These are phyloP conservation scores for Lactuca saligna DNA, from an alignment of 129 eudicot species.

Conservation along the genomic window DNA sequence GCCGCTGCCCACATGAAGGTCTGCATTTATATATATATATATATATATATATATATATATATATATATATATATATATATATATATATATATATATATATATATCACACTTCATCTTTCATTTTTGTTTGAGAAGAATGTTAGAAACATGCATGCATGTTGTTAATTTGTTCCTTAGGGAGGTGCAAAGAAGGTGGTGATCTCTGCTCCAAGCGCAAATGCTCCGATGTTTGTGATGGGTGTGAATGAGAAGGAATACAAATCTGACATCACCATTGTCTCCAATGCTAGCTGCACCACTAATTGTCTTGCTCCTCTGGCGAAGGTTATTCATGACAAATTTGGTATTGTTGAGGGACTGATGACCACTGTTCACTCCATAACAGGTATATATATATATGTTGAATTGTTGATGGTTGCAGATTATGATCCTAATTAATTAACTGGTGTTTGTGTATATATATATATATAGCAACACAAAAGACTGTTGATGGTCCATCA, in stretches of 20 bases:
- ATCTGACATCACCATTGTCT: conserved; percentile 30
- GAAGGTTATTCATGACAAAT: conserved; percentile 62
- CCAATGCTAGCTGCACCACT: conserved; percentile 36
- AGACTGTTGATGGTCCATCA: conserved; percentile 83
- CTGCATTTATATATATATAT: background rate
- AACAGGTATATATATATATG: conserved; percentile 37
- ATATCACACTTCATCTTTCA: background rate
- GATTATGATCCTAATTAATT: background rate
- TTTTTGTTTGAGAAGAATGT: background rate
- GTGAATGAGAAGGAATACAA: conserved; percentile 40
- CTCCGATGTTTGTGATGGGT: conserved; percentile 78
- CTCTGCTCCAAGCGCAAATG: conserved; percentile 73
- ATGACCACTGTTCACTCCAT: conserved; percentile 73
- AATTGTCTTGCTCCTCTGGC: conserved; percentile 40
- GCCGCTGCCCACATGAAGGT: conserved; percentile 45
- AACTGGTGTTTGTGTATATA: conserved; percentile 4
- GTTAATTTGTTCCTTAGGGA: conserved; percentile 37
- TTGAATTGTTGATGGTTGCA: background rate
- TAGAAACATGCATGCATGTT: background rate
- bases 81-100: background rate
- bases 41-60: too few relatives aligned
- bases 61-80: too few relatives aligned
- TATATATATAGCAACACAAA: conserved; percentile 55
- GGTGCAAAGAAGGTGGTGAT: conserved; percentile 85
- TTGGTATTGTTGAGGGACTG: conserved; percentile 83